Base-by-base conservation (phyloP, 805 yeast genomes). In the Diddensiella caesifluorescens region DNA sequence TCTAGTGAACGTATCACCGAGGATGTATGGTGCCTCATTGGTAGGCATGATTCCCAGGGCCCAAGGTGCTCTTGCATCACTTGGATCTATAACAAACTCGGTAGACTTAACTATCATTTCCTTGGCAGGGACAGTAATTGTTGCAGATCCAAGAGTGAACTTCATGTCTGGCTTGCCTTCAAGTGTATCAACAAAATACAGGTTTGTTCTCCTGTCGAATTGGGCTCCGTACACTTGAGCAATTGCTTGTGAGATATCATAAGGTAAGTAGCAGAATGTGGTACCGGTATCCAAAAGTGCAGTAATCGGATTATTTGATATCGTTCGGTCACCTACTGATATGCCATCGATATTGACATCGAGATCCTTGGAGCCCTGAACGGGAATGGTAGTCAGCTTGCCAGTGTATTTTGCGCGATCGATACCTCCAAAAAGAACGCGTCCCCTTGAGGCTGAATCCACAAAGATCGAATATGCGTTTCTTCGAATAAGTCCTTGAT, bases 1-100 rank as follows among this genome's bases (percentile, higher is more conserved):
- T 38, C 84, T 68, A 47, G 84, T 61, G 55, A 83, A 73, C 35
- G 74, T 71, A 55, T 80, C 87, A 7, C 92, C 92, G 23, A 83
- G 64, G 39, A 79, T 68, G 22, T 37, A 45, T 4, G 46, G 46
- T 2, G 38, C 12, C 12, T 42, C 40, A 12, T 37, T 39, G 23
- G 40, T 40, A 13, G 41, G 38, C 6, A 22, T 40, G n/a, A 44
- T 31, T 9, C 48, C 48, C 27, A 46, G 23, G 10, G 43, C 48
- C 35, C 38, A 48, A 16, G 35, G 39, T n/a, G 27, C 42, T 6
- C 41, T 42, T 2, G 50, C 38, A 22, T 35, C 30, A 21, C 44
- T 47, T 4, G 29, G 31, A 13, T 29, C 15, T 7, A 29, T 29
- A 5, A 45, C 45, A 16, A 35, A 26, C 9, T 42, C 35, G 27